A percentile compares a stretch with the other conserved stretches of the same genome.
phyloP scores from a whole-genome alignment of 78 protist species.

The Dictyostelium capitatum region DNA sequence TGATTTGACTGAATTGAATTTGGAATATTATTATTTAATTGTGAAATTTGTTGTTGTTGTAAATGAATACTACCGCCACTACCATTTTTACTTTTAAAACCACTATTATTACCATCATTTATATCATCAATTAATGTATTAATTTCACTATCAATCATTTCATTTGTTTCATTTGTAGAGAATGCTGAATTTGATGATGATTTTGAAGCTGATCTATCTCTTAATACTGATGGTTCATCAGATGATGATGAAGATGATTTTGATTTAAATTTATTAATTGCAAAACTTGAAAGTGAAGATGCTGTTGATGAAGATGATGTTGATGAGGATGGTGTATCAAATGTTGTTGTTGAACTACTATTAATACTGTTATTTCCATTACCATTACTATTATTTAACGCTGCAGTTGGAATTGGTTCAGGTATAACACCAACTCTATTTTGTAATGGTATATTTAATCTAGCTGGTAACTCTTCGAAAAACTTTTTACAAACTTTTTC shows the following conservation, averaged over 20 bases:
- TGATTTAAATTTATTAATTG: conserved; percentile 2
- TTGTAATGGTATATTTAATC: conserved; percentile 23
- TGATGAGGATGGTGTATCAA: conserved; percentile 12
- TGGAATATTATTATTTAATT: not conserved
- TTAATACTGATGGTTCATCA: not conserved
- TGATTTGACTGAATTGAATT: not conserved
- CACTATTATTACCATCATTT: conserved; percentile 11
- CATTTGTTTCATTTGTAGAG: not conserved
- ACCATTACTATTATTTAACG: not conserved
- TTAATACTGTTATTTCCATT: not conserved
- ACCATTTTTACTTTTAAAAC: not conserved
- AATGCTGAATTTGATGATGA: conserved; percentile 13
- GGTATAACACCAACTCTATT: conserved; percentile 14
- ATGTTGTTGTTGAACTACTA: not conserved
- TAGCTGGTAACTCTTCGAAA: conserved; percentile 32
- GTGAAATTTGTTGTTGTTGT: not conserved
- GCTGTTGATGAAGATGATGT: conserved; percentile 12
- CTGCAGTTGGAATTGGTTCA: not conserved
- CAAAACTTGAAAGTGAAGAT: conserved; percentile 30
- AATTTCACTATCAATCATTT: conserved; percentile 4
- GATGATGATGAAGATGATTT: not conserved
- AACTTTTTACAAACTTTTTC: conserved; percentile 27
- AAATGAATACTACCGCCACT: not conserved
- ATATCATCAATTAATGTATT: conserved; percentile 15
- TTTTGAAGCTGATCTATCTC: conserved; percentile 5